Percentiles rank a stretch among this genome's conserved stretches.
Evolutionary conservation across 1,139 yeast genomes (phyloP).

Genomic region (Nakaseomyces delphensis): DNA sequence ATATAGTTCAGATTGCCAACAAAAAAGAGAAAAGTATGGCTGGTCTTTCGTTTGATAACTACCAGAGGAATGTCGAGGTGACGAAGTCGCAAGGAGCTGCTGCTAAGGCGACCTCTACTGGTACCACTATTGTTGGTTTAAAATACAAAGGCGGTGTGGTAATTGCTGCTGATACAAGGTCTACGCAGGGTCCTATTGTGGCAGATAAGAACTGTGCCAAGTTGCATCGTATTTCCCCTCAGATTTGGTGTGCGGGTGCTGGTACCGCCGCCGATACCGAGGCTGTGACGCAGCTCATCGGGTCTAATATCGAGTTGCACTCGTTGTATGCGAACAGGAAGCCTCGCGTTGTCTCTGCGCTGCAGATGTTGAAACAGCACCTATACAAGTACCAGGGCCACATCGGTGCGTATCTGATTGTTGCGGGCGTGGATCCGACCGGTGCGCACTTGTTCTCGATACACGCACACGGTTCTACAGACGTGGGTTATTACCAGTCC

Average conservation of each 20-base stretch:
- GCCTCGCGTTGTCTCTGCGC: slow-evolving; percentile 89
- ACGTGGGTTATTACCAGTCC: slow-evolving; percentile 85
- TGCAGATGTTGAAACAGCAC: slow-evolving; percentile 90
- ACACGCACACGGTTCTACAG: slow-evolving; percentile 97
- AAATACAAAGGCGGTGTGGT: slow-evolving; percentile 89
- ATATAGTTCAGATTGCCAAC: not conserved
- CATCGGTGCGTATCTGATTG: slow-evolving; percentile 91
- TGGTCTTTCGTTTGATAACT: slow-evolving; percentile 88
- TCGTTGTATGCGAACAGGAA: slow-evolving; percentile 71
- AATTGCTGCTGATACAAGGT: slow-evolving; percentile 97
- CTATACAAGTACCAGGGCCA: slow-evolving; percentile 95
- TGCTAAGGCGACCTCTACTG: slow-evolving; percentile 92
- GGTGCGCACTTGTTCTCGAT: slow-evolving; percentile 89
- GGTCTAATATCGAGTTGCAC: slow-evolving; percentile 85
- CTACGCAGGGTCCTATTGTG: slow-evolving; percentile 90
- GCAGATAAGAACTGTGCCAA: slow-evolving; percentile 98
- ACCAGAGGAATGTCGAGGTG: slow-evolving; percentile 73
- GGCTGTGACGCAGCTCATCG: slow-evolving; percentile 88
- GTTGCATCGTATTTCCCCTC: slow-evolving; percentile 83
- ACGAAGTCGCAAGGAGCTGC: slow-evolving; percentile 62
- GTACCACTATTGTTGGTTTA: slow-evolving; percentile 97
- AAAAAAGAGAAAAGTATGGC: slow-evolving; percentile 43
- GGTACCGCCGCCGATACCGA: slow-evolving; percentile 99
- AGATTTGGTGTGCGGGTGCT: slow-evolving; percentile 99
- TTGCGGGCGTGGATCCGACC: slow-evolving; percentile 94